phyloP scores from a whole-genome alignment of 768 basidiomycete species.

The Lyophyllum semitale region DNA sequence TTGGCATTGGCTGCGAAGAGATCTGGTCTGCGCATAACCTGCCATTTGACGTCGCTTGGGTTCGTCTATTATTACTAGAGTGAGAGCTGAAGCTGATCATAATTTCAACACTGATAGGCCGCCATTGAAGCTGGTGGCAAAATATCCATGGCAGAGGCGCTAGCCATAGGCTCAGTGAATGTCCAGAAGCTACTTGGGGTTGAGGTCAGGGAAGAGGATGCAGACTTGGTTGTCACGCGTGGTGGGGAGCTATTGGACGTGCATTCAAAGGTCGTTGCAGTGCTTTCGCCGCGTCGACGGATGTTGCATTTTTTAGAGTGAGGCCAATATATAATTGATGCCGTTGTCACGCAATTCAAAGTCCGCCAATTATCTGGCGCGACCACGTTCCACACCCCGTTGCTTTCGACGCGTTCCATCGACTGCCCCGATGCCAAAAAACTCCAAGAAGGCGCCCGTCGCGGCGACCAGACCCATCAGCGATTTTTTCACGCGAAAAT shows the following conservation, averaged over 20 bases:
- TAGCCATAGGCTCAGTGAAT: slow-evolving; percentile 51
- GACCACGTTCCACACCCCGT: neutral
- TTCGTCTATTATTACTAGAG: slow-evolving; percentile 30
- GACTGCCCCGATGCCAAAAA: slow-evolving; percentile 29
- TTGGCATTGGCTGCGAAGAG: slow-evolving; percentile 64
- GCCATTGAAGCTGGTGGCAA: slow-evolving; percentile 43
- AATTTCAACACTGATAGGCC: slow-evolving; percentile 36
- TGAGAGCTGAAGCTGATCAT: neutral
- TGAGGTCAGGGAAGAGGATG: slow-evolving; percentile 28
- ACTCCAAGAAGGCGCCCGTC: slow-evolving; percentile 25
- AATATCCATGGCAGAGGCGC: slow-evolving; percentile 41
- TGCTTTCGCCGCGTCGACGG: slow-evolving; percentile 47
- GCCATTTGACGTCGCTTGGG: slow-evolving; percentile 84
- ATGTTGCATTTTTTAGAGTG: slow-evolving; percentile 8
- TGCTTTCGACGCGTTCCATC: slow-evolving; percentile 11
- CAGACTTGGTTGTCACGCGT: slow-evolving; percentile 58
- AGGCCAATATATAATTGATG: neutral
- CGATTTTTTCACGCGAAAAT: slow-evolving; percentile 45
- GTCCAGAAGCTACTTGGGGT: slow-evolving; percentile 42
- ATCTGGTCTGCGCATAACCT: slow-evolving; percentile 76
- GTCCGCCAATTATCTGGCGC: slow-evolving; percentile 4
- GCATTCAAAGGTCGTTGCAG: slow-evolving; percentile 49
- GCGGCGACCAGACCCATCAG: slow-evolving; percentile 38
- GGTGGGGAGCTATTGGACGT: slow-evolving; percentile 56
- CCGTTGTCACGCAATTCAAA: neutral